Evolutionary conservation across 345 rosid species (phyloP).

Genomic region (Lepidium aucheri): DNA sequence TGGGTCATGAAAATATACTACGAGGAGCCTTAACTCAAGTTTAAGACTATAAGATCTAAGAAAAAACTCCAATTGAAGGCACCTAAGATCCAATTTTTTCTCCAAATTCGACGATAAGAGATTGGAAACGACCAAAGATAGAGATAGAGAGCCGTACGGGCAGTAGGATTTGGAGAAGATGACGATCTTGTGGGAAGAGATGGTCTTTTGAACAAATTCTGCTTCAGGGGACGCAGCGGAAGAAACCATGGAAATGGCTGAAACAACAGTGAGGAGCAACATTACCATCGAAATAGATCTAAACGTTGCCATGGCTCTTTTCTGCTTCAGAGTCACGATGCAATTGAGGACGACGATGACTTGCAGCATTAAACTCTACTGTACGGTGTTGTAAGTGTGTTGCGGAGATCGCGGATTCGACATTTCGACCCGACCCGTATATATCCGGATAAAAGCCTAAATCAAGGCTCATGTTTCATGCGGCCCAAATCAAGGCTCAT

Average conservation of each 20-base stretch:
- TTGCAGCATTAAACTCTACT: not conserved
- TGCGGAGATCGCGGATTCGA: not conserved
- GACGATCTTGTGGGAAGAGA: slow-evolving; percentile 78
- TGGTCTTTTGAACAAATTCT: slow-evolving; percentile 62
- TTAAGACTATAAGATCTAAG: not conserved
- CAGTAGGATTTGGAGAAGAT: slow-evolving; percentile 98
- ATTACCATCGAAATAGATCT: slow-evolving; percentile 14
- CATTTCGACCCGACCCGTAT: not conserved
- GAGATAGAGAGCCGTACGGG: slow-evolving; percentile 44
- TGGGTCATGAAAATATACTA: not conserved
- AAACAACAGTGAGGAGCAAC: slow-evolving; percentile 8
- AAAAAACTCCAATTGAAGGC: not conserved
- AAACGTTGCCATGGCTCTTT: slow-evolving; percentile 10
- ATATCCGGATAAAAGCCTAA: slow-evolving; percentile 1
- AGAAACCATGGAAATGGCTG: slow-evolving; percentile 22
- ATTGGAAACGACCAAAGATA: not conserved
- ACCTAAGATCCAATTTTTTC: slow-evolving; percentile 1
- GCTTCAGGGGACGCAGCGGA: slow-evolving; percentile 31
- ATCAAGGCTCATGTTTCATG: not conserved
- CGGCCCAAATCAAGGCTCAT: not conserved
- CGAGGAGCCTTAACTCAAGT: not conserved
- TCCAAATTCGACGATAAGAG: not conserved
- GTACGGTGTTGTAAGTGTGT: not conserved
- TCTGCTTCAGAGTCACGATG: slow-evolving; percentile 3
- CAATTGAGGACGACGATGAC: not conserved